Conservation (phyloP, 1,284 basidiomycete species). For the Ustilago xerochloae region DNA sequence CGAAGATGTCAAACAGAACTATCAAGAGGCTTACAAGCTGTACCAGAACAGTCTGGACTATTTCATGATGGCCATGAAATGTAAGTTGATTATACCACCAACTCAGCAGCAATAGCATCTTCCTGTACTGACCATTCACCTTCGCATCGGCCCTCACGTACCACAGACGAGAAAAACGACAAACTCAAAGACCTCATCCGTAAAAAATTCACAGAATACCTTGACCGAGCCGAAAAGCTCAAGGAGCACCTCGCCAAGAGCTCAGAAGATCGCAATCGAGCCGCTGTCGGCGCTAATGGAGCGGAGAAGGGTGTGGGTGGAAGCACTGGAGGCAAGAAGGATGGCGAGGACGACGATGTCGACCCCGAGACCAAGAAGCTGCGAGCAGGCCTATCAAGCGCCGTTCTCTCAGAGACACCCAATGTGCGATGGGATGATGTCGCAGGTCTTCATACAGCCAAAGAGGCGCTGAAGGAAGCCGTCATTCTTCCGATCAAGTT, state of each 20-base stretch:
- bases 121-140: background rate
- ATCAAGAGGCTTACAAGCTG: conserved; percentile 90
- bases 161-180: conserved; percentile 92
- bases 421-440: conserved; percentile 99
- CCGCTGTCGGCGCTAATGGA: conserved; percentile 81
- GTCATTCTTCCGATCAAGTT: conserved; percentile 99
- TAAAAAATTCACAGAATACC: conserved; percentile 90
- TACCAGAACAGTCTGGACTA: conserved; percentile 92
- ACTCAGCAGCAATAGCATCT: background rate
- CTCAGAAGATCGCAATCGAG: conserved; percentile 78
- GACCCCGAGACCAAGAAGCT: conserved; percentile 97
- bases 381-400: conserved; percentile 83
- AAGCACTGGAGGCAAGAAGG: conserved; percentile 76
- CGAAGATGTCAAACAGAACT: conserved; percentile 92
- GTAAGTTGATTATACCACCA: conserved; percentile 69
- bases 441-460: conserved; percentile 91
- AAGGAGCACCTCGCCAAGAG: conserved; percentile 74
- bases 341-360: conserved; percentile 78
- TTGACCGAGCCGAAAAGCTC: conserved; percentile 89
- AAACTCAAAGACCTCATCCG: conserved; percentile 89
- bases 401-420: conserved; percentile 92
- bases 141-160: background rate
- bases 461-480: conserved; percentile 95
- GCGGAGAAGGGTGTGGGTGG: conserved; percentile 74
- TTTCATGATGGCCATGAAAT: conserved; percentile 91